A percentile compares a stretch with the other conserved stretches of the same genome.
Evolutionary conservation across 306 rosid genomes (phyloP).

Genomic region (Crotalaria pallida): DNA sequence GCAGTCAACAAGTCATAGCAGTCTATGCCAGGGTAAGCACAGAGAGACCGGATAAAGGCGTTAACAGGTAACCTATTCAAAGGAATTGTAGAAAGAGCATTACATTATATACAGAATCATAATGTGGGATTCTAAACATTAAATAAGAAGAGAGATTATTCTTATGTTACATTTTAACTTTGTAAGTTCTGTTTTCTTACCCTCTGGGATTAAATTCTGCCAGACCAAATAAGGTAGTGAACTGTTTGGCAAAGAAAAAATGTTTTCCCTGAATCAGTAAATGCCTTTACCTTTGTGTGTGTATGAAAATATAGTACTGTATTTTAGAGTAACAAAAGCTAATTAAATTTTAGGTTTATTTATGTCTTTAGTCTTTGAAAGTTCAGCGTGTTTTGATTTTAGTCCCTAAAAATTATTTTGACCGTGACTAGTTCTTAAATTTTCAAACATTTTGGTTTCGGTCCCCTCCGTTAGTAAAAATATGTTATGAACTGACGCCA

Average conservation of each 20-base stretch:
- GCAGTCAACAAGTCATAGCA: conserved; percentile 60
- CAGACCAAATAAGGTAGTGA: conserved; percentile 42
- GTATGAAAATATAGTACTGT: neutral
- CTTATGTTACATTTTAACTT: neutral
- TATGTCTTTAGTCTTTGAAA: no score
- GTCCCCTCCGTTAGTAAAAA: no score
- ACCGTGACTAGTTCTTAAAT: no score
- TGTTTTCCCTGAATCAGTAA: neutral
- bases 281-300: neutral
- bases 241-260: conserved; percentile 34
- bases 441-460: no score
- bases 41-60: conserved; percentile 38
- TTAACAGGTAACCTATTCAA: conserved; percentile 41
- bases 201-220: conserved; percentile 73
- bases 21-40: conserved; percentile 44
- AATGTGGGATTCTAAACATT: no score
- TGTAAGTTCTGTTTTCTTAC: conserved; percentile 29
- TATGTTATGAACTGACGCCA: no score
- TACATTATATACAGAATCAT: neutral
- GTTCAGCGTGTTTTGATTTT: no score
- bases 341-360: no score
- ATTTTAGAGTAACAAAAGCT: neutral
- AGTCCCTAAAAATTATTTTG: no score
- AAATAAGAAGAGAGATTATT: neutral
- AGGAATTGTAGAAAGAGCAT: neutral